These are phyloP conservation scores for Chlorella ohadii DNA, from an alignment of 139 green algal genomes.

Conservation along the genomic window DNA sequence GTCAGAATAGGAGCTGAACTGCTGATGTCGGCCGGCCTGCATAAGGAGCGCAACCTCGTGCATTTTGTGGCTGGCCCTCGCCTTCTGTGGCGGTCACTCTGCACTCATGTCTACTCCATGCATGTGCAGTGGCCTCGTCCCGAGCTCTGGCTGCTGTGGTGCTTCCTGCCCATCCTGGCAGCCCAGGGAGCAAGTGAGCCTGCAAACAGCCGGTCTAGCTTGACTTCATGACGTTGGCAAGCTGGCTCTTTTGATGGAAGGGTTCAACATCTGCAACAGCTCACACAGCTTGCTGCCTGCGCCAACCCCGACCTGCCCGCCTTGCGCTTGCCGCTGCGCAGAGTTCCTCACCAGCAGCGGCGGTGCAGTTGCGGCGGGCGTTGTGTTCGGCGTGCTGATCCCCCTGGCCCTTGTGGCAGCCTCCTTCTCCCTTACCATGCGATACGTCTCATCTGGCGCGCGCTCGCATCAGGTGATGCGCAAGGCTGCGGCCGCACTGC, in stretches of 20 bases:
- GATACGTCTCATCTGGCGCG: not conserved
- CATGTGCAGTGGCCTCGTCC: constrained; percentile 6
- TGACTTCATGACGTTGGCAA: not conserved
- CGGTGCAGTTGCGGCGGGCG: not conserved
- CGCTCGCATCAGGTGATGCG: not conserved
- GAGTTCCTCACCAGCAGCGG: not conserved
- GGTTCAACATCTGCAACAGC: too few relatives aligned
- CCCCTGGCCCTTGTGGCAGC: not conserved
- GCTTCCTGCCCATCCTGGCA: constrained; percentile 22
- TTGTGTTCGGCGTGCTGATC: constrained; percentile 8
- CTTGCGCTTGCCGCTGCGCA: not conserved
- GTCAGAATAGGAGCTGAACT: too few relatives aligned
- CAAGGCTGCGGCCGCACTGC: not conserved
- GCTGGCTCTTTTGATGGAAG: not conserved
- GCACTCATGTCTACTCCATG: too few relatives aligned
- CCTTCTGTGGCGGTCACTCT: too few relatives aligned
- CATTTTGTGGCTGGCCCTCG: too few relatives aligned
- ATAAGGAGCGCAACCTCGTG: too few relatives aligned
- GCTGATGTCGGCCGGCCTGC: too few relatives aligned
- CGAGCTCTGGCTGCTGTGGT: constrained; percentile 28
- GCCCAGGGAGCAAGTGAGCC: constrained; percentile 21
- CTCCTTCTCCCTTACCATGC: constrained; percentile 19
- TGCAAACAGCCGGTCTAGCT: not conserved
- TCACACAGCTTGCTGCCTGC: too few relatives aligned
- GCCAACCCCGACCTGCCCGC: not conserved